These are phyloP conservation scores for Dictyostelium discoideum DNA, from an alignment of 78 protist genomes.

Conservation along the genomic window DNA sequence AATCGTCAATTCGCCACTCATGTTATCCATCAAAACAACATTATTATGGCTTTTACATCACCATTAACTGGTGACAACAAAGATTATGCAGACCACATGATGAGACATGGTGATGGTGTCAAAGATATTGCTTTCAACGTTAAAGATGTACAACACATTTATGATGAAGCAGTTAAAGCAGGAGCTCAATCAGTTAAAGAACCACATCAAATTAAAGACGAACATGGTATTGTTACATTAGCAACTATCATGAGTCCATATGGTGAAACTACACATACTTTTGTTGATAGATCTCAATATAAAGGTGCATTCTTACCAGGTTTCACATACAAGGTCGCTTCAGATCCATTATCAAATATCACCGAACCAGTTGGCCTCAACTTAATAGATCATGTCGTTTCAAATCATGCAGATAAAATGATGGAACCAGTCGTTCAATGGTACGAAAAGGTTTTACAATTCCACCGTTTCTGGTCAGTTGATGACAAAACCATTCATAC, in stretches of 20 bases:
- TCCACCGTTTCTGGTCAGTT: constrained; percentile 96
- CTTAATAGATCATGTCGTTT: constrained; percentile 89
- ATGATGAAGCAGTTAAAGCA: constrained; percentile 56
- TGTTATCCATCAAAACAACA: constrained; percentile 79
- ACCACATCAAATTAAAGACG: constrained; percentile 89
- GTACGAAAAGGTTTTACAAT: constrained; percentile 88
- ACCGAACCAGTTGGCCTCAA: constrained; percentile 61
- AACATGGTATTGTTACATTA: constrained; percentile 85
- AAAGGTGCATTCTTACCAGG: constrained; percentile 90
- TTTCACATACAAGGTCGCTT: constrained; percentile 34
- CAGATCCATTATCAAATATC: constrained; percentile 64
- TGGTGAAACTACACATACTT: constrained; percentile 93
- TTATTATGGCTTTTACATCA: constrained; percentile 73
- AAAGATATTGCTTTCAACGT: constrained; percentile 91
- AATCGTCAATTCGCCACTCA: constrained; percentile 89
- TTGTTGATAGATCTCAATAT: constrained; percentile 87
- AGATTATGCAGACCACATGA: constrained; percentile 72
- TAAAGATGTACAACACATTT: constrained; percentile 56
- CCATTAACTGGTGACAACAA: constrained; percentile 53
- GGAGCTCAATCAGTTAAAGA: constrained; percentile 90
- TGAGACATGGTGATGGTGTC: constrained; percentile 93
- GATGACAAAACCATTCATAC: constrained; percentile 94
- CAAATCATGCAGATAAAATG: constrained; percentile 88
- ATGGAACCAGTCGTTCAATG: constrained; percentile 90
- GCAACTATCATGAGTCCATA: constrained; percentile 89